Base-by-base conservation (phyloP, 345 rosid genomes). In the Hibiscus tridactylites region DNA sequence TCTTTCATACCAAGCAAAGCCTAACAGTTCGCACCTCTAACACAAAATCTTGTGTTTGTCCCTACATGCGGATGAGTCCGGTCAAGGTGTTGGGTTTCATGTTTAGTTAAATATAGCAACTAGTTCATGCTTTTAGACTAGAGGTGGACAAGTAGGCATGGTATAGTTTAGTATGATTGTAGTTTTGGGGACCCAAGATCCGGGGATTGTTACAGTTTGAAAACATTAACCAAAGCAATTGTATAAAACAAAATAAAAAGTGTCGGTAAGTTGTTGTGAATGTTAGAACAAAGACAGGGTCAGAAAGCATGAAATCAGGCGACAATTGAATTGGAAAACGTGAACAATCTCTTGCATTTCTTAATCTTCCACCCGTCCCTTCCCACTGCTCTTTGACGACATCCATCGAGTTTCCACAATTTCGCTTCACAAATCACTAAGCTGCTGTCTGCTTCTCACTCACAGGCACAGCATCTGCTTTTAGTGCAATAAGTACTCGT, bases 281-380 rank as follows among this genome's bases (percentile, higher is more conserved):
- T 21, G 31, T 39, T 37, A 26, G 2, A 47, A 47, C 19, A 26
- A n/a, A 8, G 26, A 19, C 24, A 81, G 76, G 84, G 74, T 74
- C 72, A 56, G 21, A 17, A 47, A 46, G 59, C 81, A 72, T 61
- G 73, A 79, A 74, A 73, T 61, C 76, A 69, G 75, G 65, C 73
- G 81, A 85, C 81, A 85, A 75, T 17, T 54, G 44, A 49, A 17
- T 76, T 65, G 81, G 59, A 69, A 61, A 24, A 68, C 50, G 64
- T 13, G 13, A 42, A 63, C 8, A 1, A 21, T 26, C 46, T 66
- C 28, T 8, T 16, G 10, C 26, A 28, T 42, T 35, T 31, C 28
- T 15, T 37, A 16, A 37, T 24, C 7, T 2, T 19, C 64, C 59
- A 1, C 5, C 42, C 11, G 16, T 39, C 46, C 46, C 0, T 19